phyloP scores from a whole-genome alignment of 495 filamentous ascomycete genomes.

The Talaromyces nanjingensis region DNA sequence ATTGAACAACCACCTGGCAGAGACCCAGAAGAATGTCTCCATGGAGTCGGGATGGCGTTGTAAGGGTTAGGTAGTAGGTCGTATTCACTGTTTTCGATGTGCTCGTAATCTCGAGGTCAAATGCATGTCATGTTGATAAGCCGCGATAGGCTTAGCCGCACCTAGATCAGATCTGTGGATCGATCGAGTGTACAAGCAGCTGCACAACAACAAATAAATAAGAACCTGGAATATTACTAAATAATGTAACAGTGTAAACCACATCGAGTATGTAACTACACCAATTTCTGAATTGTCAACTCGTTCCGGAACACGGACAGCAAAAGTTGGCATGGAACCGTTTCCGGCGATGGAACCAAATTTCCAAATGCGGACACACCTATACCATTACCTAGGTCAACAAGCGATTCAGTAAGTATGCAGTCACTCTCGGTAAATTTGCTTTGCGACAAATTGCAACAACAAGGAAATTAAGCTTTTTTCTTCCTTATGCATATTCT shows the following conservation, averaged over 20 bases:
- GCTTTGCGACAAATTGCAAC: neutral
- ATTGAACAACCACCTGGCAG: neutral
- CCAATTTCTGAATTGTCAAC: neutral
- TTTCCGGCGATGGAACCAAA: neutral
- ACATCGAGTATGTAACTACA: neutral
- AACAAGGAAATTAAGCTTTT: neutral
- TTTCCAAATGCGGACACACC: conserved; percentile 1
- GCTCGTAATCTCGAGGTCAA: neutral
- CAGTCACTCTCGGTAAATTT: neutral
- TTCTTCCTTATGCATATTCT: neutral
- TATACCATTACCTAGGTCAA: neutral
- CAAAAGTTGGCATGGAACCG: neutral
- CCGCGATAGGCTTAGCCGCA: neutral
- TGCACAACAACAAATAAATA: neutral
- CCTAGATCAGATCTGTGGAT: neutral
- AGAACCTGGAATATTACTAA: neutral
- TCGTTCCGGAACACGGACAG: neutral
- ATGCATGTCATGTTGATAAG: neutral
- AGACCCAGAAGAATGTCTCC: neutral
- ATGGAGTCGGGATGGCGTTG: neutral
- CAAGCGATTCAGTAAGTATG: neutral
- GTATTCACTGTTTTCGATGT: neutral
- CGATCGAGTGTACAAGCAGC: neutral
- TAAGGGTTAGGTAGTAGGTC: neutral
- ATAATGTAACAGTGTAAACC: neutral